Percentiles rank a stretch among this genome's conserved stretches.
Evolutionary conservation across 2,329 filamentous ascomycete species (phyloP).

Genomic region (Magnaporthiopsis rhizophila): DNA sequence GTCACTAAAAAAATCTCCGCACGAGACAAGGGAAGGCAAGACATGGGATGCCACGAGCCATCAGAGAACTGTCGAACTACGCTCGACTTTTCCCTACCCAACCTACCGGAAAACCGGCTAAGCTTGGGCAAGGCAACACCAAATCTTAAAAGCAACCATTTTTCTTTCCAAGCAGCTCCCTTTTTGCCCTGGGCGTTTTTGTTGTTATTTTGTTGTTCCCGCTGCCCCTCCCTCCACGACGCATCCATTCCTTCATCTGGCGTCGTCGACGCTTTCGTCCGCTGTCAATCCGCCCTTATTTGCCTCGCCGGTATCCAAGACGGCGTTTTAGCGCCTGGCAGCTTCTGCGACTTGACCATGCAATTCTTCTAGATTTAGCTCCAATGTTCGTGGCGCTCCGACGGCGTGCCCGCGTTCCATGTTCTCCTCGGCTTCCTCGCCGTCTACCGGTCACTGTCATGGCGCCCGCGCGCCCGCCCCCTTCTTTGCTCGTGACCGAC

Average conservation of each 20-base stretch:
- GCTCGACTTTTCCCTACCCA: background rate
- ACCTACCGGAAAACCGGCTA: background rate
- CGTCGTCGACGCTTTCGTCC: background rate
- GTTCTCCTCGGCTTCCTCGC: background rate
- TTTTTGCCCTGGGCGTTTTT: background rate
- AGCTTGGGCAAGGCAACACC: background rate
- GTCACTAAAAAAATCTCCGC: constrained; percentile 12
- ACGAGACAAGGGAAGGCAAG: background rate
- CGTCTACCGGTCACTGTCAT: background rate
- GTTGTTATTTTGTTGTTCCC: background rate
- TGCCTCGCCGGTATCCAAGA: background rate
- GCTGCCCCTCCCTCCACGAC: background rate
- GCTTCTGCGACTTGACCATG: background rate
- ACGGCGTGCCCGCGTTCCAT: background rate
- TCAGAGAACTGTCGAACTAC: background rate
- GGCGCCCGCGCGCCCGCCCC: no score
- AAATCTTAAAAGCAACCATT: background rate
- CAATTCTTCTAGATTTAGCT: background rate
- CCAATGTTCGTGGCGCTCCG: background rate
- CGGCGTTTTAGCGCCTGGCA: background rate
- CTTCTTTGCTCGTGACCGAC: background rate
- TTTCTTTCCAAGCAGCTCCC: background rate
- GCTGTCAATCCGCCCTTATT: background rate
- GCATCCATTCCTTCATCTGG: background rate
- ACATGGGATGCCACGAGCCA: constrained; percentile 1